Evolutionary conservation across 2,329 filamentous ascomycete genomes (phyloP).

Genomic region (Exophiala lecanii-corni): DNA sequence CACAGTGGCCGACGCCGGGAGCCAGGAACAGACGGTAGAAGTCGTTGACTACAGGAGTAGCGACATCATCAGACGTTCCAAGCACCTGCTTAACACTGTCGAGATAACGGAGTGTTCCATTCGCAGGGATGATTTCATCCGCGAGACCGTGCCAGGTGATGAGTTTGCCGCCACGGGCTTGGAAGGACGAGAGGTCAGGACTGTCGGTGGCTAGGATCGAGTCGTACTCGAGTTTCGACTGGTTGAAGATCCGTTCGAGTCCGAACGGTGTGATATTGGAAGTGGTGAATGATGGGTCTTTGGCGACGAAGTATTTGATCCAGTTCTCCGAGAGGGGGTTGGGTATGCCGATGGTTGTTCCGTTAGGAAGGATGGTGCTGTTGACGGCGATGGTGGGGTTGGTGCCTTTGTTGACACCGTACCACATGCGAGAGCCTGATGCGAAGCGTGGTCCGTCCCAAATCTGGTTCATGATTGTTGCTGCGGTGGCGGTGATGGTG

Average conservation of each 20-base stretch:
- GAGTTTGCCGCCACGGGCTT: constrained; percentile 37
- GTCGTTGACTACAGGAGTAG: constrained; percentile 12
- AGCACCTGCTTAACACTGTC: constrained; percentile 7
- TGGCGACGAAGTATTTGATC: constrained; percentile 33
- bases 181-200: constrained; percentile 37
- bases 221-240: constrained; percentile 30
- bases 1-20: constrained; percentile 16
- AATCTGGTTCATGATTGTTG: constrained; percentile 10
- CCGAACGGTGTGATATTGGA: constrained; percentile 30
- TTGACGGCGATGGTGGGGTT: constrained; percentile 5
- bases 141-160: constrained; percentile 41
- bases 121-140: constrained; percentile 37
- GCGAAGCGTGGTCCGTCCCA: constrained; percentile 7
- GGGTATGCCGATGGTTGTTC: constrained; percentile 2
- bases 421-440: constrained; percentile 6
- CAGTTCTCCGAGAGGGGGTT: constrained; percentile 24
- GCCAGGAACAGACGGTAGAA: constrained; percentile 16
- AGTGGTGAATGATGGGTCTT: constrained; percentile 31
- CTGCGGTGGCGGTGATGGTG: constrained; percentile 9
- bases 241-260: constrained; percentile 27
- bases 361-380: constrained; percentile 1
- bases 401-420: constrained; percentile 8
- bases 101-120: constrained; percentile 37
- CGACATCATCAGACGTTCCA: constrained; percentile 5
- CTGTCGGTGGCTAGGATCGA: constrained; percentile 33